Evolutionary conservation across 768 basidiomycete species (phyloP).

Genomic region (Mycena floridula): DNA sequence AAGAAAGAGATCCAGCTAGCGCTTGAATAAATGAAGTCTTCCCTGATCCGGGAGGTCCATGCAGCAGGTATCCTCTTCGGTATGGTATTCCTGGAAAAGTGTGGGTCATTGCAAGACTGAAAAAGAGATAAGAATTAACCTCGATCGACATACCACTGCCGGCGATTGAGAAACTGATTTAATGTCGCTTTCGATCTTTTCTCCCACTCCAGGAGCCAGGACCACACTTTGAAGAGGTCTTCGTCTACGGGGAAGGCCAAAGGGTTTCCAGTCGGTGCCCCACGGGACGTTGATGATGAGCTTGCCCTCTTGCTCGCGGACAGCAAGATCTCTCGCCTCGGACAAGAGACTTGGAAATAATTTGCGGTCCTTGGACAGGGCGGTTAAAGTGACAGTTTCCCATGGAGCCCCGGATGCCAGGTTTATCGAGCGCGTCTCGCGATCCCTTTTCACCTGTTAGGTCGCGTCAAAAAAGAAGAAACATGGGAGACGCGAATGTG

Average conservation of each 20-base stretch:
- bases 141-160: constrained; percentile 95
- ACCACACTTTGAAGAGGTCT: constrained; percentile 87
- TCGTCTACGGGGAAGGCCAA: constrained; percentile 86
- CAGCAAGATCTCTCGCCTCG: constrained; percentile 87
- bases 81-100: constrained; percentile 83
- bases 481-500: too few species aligned
- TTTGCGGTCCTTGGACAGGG: constrained; percentile 78
- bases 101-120: not conserved
- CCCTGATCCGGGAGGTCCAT: constrained; percentile 96
- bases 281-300: constrained; percentile 95
- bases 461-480: not conserved
- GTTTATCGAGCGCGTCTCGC: constrained; percentile 89
- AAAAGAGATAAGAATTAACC: constrained; percentile 40
- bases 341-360: constrained; percentile 76
- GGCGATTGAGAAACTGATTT: constrained; percentile 74
- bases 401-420: constrained; percentile 89
- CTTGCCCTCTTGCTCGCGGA: constrained; percentile 85
- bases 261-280: constrained; percentile 95
- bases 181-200: constrained; percentile 77
- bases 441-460: constrained; percentile 85
- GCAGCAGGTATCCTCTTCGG: constrained; percentile 87
- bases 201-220: constrained; percentile 73
- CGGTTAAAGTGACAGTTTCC: constrained; percentile 94
- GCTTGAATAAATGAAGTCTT: constrained; percentile 99
- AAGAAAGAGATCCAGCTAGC: constrained; percentile 83